Evolutionary conservation across 2,329 filamentous ascomycete genomes (phyloP), one percentile per base, ranked within the genome.

Genomic region (Colletotrichum euphorbiae): DNA sequence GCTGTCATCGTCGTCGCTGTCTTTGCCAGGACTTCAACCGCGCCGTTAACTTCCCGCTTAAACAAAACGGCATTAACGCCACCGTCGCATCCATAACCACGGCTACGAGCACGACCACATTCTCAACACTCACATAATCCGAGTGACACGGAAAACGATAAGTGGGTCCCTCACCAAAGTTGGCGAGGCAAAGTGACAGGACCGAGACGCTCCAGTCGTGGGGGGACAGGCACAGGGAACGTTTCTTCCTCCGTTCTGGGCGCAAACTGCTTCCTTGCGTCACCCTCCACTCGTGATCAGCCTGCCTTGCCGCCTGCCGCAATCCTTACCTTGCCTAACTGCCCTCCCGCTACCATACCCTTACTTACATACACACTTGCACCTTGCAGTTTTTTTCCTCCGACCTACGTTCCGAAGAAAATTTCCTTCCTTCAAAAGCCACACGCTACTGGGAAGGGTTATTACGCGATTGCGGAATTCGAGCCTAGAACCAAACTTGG

Each of bases 211-310:
- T 21, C 58, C 46, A 61, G 50, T 51, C 46, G 19, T n/a, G 43
- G 21, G 31, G 50, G 56, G 56, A 28, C 56, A 50, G 56, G 56
- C 45, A 19, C 19, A 48, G 19, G 45, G 45, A 24, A 24, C 45
- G 4, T 28, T 19, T 24, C 36, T 36, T 28, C 55, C 55, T 46
- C 40, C 42, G 52, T 56, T 43, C 59, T 63, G 43, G 51, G 61
- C 65, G 60, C 65, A 58, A 68, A 60, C 52, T 45, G 60, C 19
- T 60, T 66, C 50, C 54, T 69, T 69, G 66, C 66, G 66, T 69
- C 66, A 68, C 65, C 46, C 62, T 66, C 56, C 38, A 56, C 50
- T 62, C 63, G 63, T 69, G 54, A 69, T 69, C 55, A 55, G 55
- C 43, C 60, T 52, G 42, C 31, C 28, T 59, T 48, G 56, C 56